Conservation (phyloP, 2,329 filamentous ascomycete genomes). For the Trematosphaeria pertusa region DNA sequence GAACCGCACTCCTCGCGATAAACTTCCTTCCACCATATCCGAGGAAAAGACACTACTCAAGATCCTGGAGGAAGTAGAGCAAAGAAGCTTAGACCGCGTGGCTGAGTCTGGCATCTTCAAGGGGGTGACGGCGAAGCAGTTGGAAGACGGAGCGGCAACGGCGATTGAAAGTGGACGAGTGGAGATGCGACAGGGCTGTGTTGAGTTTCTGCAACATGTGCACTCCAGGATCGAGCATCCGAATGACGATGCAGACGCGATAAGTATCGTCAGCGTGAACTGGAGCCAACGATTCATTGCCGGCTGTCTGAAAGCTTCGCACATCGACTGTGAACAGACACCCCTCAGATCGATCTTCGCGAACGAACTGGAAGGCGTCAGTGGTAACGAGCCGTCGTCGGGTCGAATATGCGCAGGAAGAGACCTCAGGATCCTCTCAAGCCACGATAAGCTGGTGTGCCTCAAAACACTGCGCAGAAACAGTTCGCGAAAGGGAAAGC, state of each 20-base stretch:
- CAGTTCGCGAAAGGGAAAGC: not conserved
- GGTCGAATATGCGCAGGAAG: constrained; percentile 26
- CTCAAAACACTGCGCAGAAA: constrained; percentile 25
- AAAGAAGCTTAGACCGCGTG: constrained; percentile 50
- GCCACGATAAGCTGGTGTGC: constrained; percentile 48
- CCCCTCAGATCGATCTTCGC: constrained; percentile 16
- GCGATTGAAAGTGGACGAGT: constrained; percentile 42
- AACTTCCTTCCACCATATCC: constrained; percentile 35
- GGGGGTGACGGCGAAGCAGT: constrained; percentile 39
- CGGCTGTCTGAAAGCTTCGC: constrained; percentile 27
- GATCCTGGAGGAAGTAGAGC: constrained; percentile 48
- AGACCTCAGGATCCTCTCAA: constrained; percentile 41
- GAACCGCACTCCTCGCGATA: constrained; percentile 29
- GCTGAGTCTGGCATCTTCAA: constrained; percentile 49
- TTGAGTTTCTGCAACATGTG: constrained; percentile 37
- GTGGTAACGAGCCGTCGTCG: constrained; percentile 15
- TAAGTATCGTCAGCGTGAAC: constrained; percentile 55
- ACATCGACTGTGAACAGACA: not conserved
- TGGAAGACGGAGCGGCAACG: constrained; percentile 32
- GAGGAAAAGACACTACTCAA: constrained; percentile 49
- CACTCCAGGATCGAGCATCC: constrained; percentile 3
- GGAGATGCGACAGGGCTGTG: constrained; percentile 47
- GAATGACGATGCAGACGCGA: constrained; percentile 4
- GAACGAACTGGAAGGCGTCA: constrained; percentile 32
- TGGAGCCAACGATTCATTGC: constrained; percentile 55